Conservation (phyloP, 495 filamentous ascomycete species). For the Gamarada debralockiae region DNA sequence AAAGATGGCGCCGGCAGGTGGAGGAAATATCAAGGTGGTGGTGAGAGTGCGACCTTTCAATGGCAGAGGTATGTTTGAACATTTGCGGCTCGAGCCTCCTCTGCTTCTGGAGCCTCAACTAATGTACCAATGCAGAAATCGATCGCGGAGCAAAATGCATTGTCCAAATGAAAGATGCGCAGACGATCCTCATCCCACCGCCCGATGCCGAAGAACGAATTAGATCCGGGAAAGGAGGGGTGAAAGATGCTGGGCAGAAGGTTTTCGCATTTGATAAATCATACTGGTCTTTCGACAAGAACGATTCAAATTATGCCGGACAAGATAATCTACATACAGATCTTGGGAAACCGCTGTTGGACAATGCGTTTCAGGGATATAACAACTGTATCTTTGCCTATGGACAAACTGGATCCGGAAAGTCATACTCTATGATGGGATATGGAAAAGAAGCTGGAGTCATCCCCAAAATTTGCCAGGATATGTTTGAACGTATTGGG, state of each 20-base stretch:
- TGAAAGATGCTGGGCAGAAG: conserved; percentile 70
- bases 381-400: conserved; percentile 99
- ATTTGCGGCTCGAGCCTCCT: not conserved
- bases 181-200: conserved; percentile 83
- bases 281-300: conserved; percentile 95
- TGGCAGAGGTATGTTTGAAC: conserved; percentile 66
- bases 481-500: conserved; percentile 89
- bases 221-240: conserved; percentile 52
- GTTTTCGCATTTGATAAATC: conserved; percentile 93
- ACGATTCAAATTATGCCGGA: conserved; percentile 77
- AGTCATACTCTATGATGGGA: conserved; percentile 99
- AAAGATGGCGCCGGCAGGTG: conserved; percentile 43
- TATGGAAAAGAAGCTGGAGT: conserved; percentile 96
- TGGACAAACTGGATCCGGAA: conserved; percentile 97
- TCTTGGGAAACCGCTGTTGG: conserved; percentile 83
- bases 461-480: conserved; percentile 95
- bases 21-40: conserved; percentile 99
- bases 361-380: conserved; percentile 98
- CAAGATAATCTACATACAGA: conserved; percentile 88
- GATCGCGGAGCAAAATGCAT: conserved; percentile 95
- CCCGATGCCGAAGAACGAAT: conserved; percentile 54
- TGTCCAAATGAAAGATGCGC: conserved; percentile 89
- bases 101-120: not conserved
- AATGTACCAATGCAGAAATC: conserved; percentile 54
- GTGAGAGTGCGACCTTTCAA: conserved; percentile 93